phyloP scores from a whole-genome alignment of 495 filamentous ascomycete genomes.

The Aspergillus avenaceus region DNA sequence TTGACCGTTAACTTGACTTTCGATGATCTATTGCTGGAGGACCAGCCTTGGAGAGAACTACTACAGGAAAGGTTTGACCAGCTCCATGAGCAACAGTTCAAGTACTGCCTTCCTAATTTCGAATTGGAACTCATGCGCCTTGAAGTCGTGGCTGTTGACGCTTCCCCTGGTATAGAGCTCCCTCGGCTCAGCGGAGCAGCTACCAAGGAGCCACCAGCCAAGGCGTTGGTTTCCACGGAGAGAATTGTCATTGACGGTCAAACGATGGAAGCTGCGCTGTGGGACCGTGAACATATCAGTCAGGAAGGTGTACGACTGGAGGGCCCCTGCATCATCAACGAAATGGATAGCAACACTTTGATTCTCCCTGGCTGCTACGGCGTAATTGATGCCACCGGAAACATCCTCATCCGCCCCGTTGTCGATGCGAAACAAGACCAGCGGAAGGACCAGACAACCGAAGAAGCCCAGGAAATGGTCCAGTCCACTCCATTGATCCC shows the following conservation, averaged over 20 bases:
- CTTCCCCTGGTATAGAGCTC: constrained; percentile 33
- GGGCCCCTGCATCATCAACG: constrained; percentile 45
- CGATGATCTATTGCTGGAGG: constrained; percentile 23
- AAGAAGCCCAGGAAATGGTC: constrained; percentile 29
- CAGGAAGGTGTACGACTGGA: constrained; percentile 30
- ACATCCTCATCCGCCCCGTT: constrained; percentile 41
- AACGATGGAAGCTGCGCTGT: constrained; percentile 33
- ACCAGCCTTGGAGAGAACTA: constrained; percentile 14
- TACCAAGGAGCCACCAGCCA: constrained; percentile 21
- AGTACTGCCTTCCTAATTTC: constrained; percentile 37
- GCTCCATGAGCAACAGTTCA: constrained; percentile 45
- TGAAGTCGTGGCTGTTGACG: constrained; percentile 39
- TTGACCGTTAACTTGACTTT: constrained; percentile 35
- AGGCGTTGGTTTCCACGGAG: constrained; percentile 26
- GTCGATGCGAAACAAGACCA: constrained; percentile 11
- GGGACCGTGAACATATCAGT: constrained; percentile 40
- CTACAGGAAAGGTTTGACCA: constrained; percentile 35
- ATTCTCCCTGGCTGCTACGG: constrained; percentile 37
- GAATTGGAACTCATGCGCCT: constrained; percentile 46
- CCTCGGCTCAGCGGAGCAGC: constrained; percentile 26
- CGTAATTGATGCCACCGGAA: constrained; percentile 19
- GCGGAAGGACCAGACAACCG: constrained; percentile 10
- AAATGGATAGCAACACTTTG: constrained; percentile 50
- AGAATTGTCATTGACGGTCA: constrained; percentile 38
- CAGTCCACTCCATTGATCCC: constrained; percentile 35